These are phyloP conservation scores for Myxozyma mucilagina DNA, from an alignment of 805 yeast genomes.

Conservation along the genomic window DNA sequence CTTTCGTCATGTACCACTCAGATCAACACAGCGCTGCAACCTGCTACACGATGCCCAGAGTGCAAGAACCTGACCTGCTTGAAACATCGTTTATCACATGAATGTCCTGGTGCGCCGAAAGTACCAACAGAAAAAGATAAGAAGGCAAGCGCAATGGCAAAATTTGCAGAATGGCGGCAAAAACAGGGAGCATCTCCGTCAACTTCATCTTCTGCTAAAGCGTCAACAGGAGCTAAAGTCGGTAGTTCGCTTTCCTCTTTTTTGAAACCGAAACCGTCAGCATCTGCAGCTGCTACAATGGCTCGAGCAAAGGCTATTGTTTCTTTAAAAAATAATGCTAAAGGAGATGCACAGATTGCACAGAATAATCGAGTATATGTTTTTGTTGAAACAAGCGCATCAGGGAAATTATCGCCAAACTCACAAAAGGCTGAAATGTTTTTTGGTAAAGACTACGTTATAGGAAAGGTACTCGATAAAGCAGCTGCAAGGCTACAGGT, in stretches of 20 bases:
- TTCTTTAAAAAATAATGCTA: constrained; percentile 49
- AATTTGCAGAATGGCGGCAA: constrained; percentile 28
- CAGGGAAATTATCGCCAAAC: neutral
- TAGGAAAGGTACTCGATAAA: constrained; percentile 59
- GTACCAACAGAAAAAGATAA: neutral
- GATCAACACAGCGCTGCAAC: constrained; percentile 42
- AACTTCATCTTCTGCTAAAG: neutral
- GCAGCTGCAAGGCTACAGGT: constrained; percentile 51
- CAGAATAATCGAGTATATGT: constrained; percentile 51
- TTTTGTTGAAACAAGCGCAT: constrained; percentile 41
- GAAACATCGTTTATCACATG: constrained; percentile 32
- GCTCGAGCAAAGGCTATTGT: constrained; percentile 43
- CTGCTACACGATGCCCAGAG: constrained; percentile 55
- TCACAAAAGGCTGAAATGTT: constrained; percentile 41
- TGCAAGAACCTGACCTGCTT: constrained; percentile 45
- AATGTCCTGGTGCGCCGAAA: constrained; percentile 28
- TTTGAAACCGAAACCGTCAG: constrained; percentile 13
- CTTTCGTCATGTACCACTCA: constrained; percentile 6
- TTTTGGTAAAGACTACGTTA: constrained; percentile 58
- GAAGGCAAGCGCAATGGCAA: constrained; percentile 29
- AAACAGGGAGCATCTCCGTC: constrained; percentile 5
- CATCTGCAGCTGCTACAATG: constrained; percentile 20
- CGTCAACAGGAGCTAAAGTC: neutral
- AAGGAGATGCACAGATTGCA: constrained; percentile 53
- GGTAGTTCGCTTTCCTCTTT: constrained; percentile 3